A percentile compares a stretch with the other conserved stretches of the same genome.
Conservation (phyloP, 2,329 filamentous ascomycete genomes). For the Cryphonectria radicalis region DNA sequence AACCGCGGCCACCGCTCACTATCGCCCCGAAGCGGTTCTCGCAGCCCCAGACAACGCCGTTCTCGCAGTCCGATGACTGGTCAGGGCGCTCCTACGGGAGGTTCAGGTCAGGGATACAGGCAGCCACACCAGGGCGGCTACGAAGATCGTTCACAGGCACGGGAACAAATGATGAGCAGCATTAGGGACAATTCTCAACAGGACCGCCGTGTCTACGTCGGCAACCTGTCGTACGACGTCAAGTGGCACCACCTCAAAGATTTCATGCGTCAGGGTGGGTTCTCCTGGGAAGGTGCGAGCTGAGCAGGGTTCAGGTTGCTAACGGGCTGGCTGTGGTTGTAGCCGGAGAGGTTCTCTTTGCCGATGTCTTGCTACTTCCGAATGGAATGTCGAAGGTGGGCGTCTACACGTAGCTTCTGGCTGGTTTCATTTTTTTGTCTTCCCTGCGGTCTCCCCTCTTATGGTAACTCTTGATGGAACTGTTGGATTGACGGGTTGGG, state of each 20-base stretch:
- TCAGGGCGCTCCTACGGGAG: slow-evolving; percentile 70
- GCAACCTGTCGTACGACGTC: slow-evolving; percentile 98
- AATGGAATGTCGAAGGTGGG: slow-evolving; percentile 99
- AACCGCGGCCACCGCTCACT: slow-evolving; percentile 75
- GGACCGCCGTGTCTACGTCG: slow-evolving; percentile 98
- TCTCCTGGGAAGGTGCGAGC: slow-evolving; percentile 15
- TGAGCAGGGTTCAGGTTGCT: slow-evolving; percentile 39
- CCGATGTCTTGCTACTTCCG: slow-evolving; percentile 98
- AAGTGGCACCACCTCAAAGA: slow-evolving; percentile 99
- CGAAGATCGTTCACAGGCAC: slow-evolving; percentile 81
- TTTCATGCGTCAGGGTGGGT: slow-evolving; percentile 98
- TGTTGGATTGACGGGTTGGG: slow-evolving; percentile 99
- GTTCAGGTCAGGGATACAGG: slow-evolving; percentile 68
- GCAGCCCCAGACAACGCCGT: slow-evolving; percentile 67
- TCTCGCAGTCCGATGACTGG: slow-evolving; percentile 88
- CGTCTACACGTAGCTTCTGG: slow-evolving; percentile 86
- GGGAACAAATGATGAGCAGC: slow-evolving; percentile 95
- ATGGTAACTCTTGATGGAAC: slow-evolving; percentile 72
- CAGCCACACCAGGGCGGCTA: slow-evolving; percentile 74
- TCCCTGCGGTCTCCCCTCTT: slow-evolving; percentile 62
- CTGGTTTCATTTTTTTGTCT: slow-evolving; percentile 76
- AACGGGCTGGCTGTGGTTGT: slow-evolving; percentile 42
- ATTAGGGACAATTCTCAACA: slow-evolving; percentile 95
- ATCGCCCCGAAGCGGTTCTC: slow-evolving; percentile 30
- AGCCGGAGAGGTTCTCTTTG: slow-evolving; percentile 99